Base-by-base conservation (phyloP, 2,329 filamentous ascomycete genomes). In the Penicillium sp. region DNA sequence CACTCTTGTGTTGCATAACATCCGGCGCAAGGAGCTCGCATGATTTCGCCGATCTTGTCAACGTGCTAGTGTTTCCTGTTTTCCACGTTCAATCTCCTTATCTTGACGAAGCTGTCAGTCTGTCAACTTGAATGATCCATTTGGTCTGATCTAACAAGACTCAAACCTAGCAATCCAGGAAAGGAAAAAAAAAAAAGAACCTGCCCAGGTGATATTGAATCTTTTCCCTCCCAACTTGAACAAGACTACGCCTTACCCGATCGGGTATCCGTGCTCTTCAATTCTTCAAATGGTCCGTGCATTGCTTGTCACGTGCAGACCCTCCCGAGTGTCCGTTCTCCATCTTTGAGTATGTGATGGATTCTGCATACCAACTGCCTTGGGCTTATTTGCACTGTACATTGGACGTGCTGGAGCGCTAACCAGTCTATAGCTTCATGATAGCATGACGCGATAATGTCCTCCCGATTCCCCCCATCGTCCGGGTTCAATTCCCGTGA, bases 401-500 rank as follows among this genome's bases (percentile, higher is more conserved):
- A 33, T 55, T 29, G 23, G 13, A 45, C 29, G 44, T 35, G 44
- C 36, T 49, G 55, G 49, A 53, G 44, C 45, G 51, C 56, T 80
- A 83, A 78, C 84, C 41, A 43, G 55, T 41, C 53, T 58, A 58
- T 59, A 59, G 56, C 59, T 55, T 57, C 52, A 60, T 53, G 50
- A 36, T 71, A 75, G 73, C 70, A 76, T 76, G 73, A 69, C 64
- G 67, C 70, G 70, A 73, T 74, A 66, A 79, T 80, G 70, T 81
- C 83, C 65, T 82, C 85, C 68, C 87, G 87, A 75, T 85, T 87
- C 70, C 80, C 82, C 71, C 70, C 83, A 81, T 71, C 84, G 81
- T 75, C 88, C 85, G 62, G 82, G 86, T 71, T 89, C 83, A 66
- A 73, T 64, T 81, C 84, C 61, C 81, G 88, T 69, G 88, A 91